phyloP scores from a whole-genome alignment of 805 yeast genomes.

The Jamesozyma piceae region DNA sequence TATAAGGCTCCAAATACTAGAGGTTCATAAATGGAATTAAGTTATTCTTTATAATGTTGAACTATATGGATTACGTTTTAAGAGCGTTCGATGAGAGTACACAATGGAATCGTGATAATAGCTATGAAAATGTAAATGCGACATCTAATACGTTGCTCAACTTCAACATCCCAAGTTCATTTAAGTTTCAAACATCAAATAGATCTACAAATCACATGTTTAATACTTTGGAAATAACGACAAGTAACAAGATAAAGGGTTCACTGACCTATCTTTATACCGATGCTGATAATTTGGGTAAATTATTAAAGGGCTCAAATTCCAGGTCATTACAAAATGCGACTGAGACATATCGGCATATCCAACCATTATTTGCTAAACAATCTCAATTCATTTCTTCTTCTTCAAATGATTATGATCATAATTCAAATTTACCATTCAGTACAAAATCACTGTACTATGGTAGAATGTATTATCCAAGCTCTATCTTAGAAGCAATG shows the following conservation, averaged over 20 bases:
- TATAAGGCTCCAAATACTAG: too few relatives aligned
- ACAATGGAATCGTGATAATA: conserved; percentile 71
- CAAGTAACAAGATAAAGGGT: conserved; percentile 61
- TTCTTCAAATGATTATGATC: too few relatives aligned
- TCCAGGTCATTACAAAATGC: conserved; percentile 55
- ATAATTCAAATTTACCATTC: neutral
- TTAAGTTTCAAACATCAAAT: conserved; percentile 57
- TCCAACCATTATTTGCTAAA: conserved; percentile 37
- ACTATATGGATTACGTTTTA: conserved; percentile 81
- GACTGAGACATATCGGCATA: conserved; percentile 54
- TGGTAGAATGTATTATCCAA: conserved; percentile 85
- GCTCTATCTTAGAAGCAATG: conserved; percentile 82
- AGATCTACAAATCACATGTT: conserved; percentile 62
- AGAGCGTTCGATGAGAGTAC: conserved; percentile 60
- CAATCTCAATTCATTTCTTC: neutral
- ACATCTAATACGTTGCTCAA: conserved; percentile 60
- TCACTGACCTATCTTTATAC: conserved; percentile 75
- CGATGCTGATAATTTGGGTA: conserved; percentile 42
- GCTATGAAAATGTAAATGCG: conserved; percentile 66
- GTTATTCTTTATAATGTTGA: conserved; percentile 62
- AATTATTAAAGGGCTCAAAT: conserved; percentile 40
- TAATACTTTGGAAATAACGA: conserved; percentile 58
- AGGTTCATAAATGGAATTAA: too few relatives aligned
- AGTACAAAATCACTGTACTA: conserved; percentile 42
- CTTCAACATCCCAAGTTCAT: conserved; percentile 62